Evolutionary conservation across 73 alveolate species (phyloP).

Genomic region (Paramecium tetraurelia): DNA sequence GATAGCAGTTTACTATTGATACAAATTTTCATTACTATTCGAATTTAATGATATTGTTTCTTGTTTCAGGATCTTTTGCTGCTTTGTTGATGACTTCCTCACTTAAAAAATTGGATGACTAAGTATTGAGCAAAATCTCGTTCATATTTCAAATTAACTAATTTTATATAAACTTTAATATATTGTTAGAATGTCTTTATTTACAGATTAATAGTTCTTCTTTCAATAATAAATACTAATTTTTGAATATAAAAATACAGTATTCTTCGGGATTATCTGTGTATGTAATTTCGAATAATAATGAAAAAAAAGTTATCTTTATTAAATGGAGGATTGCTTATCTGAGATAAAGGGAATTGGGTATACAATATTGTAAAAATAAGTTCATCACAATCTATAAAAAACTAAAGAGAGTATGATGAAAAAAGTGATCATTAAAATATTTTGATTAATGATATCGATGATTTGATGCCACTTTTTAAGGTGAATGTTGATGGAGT

Average conservation of each 20-base stretch:
- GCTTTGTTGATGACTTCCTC: slow-evolving; percentile 4
- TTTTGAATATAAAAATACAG: neutral
- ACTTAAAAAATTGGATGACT: slow-evolving; percentile 17
- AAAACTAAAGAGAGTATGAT: neutral
- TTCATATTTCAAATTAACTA: neutral
- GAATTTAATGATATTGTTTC: slow-evolving; percentile 1
- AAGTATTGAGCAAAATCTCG: neutral
- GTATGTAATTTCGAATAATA: neutral
- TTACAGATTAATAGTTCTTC: neutral
- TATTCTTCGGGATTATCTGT: neutral
- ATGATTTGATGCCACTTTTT: slow-evolving; percentile 4
- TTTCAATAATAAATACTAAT: neutral
- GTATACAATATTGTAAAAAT: neutral
- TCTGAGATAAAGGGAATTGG: neutral
- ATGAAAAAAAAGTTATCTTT: neutral
- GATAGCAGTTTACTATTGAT: slow-evolving; percentile 28
- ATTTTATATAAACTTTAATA: neutral
- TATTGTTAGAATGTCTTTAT: neutral
- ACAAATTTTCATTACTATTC: neutral
- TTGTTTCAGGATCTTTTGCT: neutral
- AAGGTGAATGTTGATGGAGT: slow-evolving; percentile 32
- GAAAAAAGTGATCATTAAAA: neutral
- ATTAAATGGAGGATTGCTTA: slow-evolving; percentile 17
- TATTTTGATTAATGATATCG: neutral
- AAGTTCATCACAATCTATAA: neutral